phyloP scores from a whole-genome alignment of 139 green algal genomes.

The Edaphochlamys debaryana region DNA sequence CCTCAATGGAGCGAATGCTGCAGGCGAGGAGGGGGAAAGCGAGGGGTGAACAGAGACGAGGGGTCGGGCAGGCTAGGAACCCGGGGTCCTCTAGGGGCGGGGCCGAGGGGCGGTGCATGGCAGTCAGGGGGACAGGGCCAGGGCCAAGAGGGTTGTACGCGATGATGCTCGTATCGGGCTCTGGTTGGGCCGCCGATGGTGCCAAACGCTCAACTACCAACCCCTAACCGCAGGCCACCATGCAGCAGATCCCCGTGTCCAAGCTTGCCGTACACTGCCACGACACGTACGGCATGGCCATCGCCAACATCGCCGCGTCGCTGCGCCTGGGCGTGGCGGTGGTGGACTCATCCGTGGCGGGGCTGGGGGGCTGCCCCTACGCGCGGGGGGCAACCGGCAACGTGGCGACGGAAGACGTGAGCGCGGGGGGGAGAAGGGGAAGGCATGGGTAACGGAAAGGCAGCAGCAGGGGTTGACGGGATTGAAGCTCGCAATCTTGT shows the following conservation, averaged over 20 bases:
- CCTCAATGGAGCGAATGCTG: constrained; percentile 79
- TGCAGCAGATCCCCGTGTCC: constrained; percentile 59
- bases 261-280: constrained; percentile 92
- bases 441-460: no score
- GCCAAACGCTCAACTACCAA: no score
- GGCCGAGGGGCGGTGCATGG: no score
- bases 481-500: no score
- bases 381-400: constrained; percentile 91
- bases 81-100: no score
- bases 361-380: constrained; percentile 94
- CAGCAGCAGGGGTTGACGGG: no score
- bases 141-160: no score
- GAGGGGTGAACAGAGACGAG: neutral
- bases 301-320: constrained; percentile 90
- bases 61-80: no score
- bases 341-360: constrained; percentile 82
- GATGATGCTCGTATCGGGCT: no score
- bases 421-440: no score
- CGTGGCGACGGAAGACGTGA: constrained; percentile 93
- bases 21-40: constrained; percentile 50
- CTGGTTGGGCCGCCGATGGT: no score
- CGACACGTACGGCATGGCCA: constrained; percentile 94
- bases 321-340: constrained; percentile 74
- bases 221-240: constrained; percentile 32
- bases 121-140: no score